Conservation (phyloP, 1,284 basidiomycete species). For the Naganishia albida region DNA sequence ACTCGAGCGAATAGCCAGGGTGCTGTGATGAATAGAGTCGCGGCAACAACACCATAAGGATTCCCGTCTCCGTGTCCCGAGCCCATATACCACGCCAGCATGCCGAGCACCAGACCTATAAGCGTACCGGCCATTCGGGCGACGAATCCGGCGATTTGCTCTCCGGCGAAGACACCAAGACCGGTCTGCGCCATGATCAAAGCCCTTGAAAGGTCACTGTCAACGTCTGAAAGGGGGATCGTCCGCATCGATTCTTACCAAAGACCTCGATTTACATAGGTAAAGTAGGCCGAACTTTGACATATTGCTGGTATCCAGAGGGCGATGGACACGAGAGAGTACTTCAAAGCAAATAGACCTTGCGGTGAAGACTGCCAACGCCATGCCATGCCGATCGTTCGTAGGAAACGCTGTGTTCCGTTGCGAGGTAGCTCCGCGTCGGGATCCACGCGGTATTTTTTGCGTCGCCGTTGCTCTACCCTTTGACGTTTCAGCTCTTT, state of each 20-base stretch:
- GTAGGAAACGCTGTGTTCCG: constrained; percentile 42
- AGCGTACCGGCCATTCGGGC: constrained; percentile 52
- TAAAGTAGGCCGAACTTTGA: constrained; percentile 52
- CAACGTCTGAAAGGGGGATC: no score
- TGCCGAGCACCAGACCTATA: constrained; percentile 57
- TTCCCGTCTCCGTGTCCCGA: constrained; percentile 61
- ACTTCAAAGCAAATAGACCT: constrained; percentile 61
- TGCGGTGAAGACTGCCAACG: constrained; percentile 40
- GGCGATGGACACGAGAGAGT: constrained; percentile 60
- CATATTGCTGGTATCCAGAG: constrained; percentile 63
- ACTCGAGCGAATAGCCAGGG: constrained; percentile 63
- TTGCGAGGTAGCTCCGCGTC: constrained; percentile 49
- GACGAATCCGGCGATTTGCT: constrained; percentile 62
- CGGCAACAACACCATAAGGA: constrained; percentile 63
- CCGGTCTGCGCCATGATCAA: constrained; percentile 69
- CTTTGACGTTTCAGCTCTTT: constrained; percentile 29
- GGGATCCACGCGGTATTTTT: constrained; percentile 38
- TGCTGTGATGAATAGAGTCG: constrained; percentile 59
- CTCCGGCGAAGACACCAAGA: constrained; percentile 64
- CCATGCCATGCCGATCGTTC: constrained; percentile 37
- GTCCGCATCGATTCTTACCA: constrained; percentile 1
- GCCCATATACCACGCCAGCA: constrained; percentile 62
- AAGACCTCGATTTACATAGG: constrained; percentile 28
- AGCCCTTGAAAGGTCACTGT: constrained; percentile 59
- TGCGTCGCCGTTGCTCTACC: constrained; percentile 3